These are phyloP conservation scores for Aspergillus sp. DNA, from an alignment of 2,329 filamentous ascomycete genomes.

Conservation along the genomic window DNA sequence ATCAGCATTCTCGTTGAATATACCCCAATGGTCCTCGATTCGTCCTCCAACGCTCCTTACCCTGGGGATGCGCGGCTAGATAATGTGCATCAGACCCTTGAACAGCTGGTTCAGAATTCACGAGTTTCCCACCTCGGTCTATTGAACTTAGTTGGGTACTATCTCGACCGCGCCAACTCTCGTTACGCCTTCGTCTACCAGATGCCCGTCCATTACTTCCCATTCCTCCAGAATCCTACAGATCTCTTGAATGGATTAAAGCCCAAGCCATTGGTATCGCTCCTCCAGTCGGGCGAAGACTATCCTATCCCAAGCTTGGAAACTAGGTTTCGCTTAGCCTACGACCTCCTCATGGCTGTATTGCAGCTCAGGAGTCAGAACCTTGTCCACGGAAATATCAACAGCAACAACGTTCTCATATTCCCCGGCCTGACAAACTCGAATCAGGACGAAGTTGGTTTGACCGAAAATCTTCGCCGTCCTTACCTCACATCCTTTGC, in stretches of 20 bases:
- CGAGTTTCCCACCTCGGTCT: slow-evolving; percentile 43
- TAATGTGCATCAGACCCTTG: slow-evolving; percentile 38
- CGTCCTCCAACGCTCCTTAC: slow-evolving; percentile 27
- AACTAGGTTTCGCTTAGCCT: slow-evolving; percentile 61
- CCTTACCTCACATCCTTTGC: slow-evolving; percentile 62
- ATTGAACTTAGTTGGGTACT: slow-evolving; percentile 52
- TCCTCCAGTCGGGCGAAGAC: slow-evolving; percentile 43
- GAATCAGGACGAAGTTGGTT: slow-evolving; percentile 34
- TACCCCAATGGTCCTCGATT: slow-evolving; percentile 41
- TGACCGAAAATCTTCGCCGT: slow-evolving; percentile 49
- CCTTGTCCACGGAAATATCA: slow-evolving; percentile 62
- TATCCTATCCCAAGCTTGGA: slow-evolving; percentile 57
- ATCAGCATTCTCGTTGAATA: slow-evolving; percentile 45
- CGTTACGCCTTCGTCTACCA: slow-evolving; percentile 63
- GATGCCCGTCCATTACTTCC: slow-evolving; percentile 51
- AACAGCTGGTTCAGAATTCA: slow-evolving; percentile 43
- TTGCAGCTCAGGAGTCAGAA: slow-evolving; percentile 58
- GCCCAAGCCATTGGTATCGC: slow-evolving; percentile 43
- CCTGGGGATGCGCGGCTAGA: slow-evolving; percentile 34
- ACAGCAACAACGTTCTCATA: slow-evolving; percentile 64
- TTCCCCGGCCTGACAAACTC: slow-evolving; percentile 45
- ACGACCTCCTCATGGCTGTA: slow-evolving; percentile 58
- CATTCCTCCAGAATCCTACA: slow-evolving; percentile 42
- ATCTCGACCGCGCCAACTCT: slow-evolving; percentile 55
- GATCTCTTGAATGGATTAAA: slow-evolving; percentile 38